phyloP scores from a whole-genome alignment of 2,329 filamentous ascomycete species.

The Alternaria hordeiaustralica region DNA sequence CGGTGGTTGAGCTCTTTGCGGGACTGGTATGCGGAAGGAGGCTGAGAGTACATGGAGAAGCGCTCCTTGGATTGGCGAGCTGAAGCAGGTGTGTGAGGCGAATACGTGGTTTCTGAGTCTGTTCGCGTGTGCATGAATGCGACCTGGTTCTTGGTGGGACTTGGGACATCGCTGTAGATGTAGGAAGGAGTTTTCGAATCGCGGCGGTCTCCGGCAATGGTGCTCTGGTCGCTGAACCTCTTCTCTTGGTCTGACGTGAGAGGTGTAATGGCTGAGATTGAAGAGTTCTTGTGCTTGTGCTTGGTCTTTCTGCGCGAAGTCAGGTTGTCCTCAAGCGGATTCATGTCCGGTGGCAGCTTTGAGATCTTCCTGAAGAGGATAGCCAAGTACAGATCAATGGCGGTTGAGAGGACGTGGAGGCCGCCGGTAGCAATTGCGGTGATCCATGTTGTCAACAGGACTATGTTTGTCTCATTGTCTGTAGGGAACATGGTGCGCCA shows the following conservation, averaged over 20 bases:
- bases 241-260: constrained; percentile 63
- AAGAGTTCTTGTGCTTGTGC: constrained; percentile 77
- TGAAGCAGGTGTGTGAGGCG: constrained; percentile 57
- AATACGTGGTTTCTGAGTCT: constrained; percentile 62
- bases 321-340: constrained; percentile 85
- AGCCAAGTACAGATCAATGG: constrained; percentile 76
- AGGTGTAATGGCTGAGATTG: constrained; percentile 54
- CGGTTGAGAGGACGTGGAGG: constrained; percentile 73
- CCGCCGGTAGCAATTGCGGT: constrained; percentile 67
- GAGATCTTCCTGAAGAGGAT: constrained; percentile 83
- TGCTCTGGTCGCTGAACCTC: constrained; percentile 60
- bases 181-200: constrained; percentile 39
- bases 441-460: constrained; percentile 73
- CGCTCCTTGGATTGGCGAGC: constrained; percentile 61
- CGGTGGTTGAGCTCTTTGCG: constrained; percentile 46
- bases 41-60: constrained; percentile 53
- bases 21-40: constrained; percentile 46
- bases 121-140: constrained; percentile 85
- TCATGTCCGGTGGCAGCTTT: constrained; percentile 88
- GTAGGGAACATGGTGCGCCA: constrained; percentile 75
- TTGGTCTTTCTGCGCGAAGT: constrained; percentile 68
- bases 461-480: constrained; percentile 60
- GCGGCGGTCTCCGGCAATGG: constrained; percentile 47
- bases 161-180: constrained; percentile 37
- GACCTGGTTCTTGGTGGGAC: constrained; percentile 58